These are phyloP conservation scores for Orbilia brochopaga DNA, from an alignment of 2,329 filamentous ascomycete genomes.

Conservation along the genomic window DNA sequence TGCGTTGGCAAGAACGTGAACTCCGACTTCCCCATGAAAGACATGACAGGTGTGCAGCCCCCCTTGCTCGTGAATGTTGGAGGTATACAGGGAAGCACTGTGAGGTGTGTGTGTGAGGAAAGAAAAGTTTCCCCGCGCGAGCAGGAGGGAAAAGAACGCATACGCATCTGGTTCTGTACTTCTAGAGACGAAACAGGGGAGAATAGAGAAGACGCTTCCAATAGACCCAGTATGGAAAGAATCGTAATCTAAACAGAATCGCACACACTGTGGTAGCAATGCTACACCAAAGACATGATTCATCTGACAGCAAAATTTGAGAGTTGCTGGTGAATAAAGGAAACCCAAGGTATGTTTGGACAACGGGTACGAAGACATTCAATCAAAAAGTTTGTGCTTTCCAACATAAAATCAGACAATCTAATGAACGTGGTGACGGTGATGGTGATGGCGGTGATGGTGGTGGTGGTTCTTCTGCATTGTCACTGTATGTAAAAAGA, in stretches of 20 bases:
- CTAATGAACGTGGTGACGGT: no score
- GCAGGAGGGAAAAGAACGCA: constrained; percentile 28
- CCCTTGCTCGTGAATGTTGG: background rate
- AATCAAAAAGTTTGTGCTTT: constrained; percentile 51
- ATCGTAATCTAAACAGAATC: constrained; percentile 51
- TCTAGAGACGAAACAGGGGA: constrained; percentile 28
- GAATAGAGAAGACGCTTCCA: constrained; percentile 35
- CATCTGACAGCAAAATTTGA: constrained; percentile 44
- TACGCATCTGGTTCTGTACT: constrained; percentile 31
- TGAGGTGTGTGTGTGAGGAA: constrained; percentile 9
- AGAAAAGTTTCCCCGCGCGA: constrained; percentile 31
- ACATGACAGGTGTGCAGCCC: constrained; percentile 17
- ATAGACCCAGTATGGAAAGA: constrained; percentile 41
- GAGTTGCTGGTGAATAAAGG: constrained; percentile 33
- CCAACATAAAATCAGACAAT: constrained; percentile 30
- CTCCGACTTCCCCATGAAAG: constrained; percentile 19
- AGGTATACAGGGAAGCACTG: background rate
- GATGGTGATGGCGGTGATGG: no score
- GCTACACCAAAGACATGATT: constrained; percentile 51
- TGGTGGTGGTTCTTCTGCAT: constrained; percentile 35
- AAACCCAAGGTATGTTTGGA: constrained; percentile 33
- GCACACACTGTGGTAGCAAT: constrained; percentile 40
- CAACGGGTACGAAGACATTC: constrained; percentile 46
- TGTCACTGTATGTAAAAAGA: constrained; percentile 8
- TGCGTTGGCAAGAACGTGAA: constrained; percentile 11